Base-by-base conservation (phyloP, 2,329 filamentous ascomycete genomes). In the Talaromyces sp. region DNA sequence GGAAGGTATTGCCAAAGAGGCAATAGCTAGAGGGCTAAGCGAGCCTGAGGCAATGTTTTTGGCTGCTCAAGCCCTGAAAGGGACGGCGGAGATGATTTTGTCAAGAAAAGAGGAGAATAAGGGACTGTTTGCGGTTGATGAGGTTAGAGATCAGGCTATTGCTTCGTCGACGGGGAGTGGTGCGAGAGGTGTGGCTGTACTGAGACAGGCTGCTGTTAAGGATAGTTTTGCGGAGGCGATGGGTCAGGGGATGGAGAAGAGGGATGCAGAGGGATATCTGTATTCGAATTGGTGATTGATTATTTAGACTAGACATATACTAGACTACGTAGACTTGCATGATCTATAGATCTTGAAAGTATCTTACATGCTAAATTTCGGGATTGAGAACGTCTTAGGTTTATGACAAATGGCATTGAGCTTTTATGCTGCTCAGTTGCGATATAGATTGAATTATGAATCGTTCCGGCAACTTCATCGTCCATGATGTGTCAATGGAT, bases 51-150 rank as follows among this genome's bases (percentile, higher is more conserved):
- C 64, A 43, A 45, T 66, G 36, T 31, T 63, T 22, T 40, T 66
- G n/a, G 53, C 64, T 27, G 64, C 64, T n/a, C 64, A 66, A 31
- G 64, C 64, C 4, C 58, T 66, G 13, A 66, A 66, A n/a, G 64
- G 64, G 3, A 47, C 58, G 22, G 64, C 64, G 17, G 64, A 66
- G 25, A 31, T 66, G 53, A 43, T 66, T 7, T 13, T 66, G 2
- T 66, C 64, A 5, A 63, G 51, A 10, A 66, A 54, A 27, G 64
- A 58, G 7, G 64, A 63, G 34, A 66, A 63, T 34, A 66, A 66
- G 43, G 64, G 64, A 3, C 22, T 66, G 10, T 66, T 66, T 47
- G 64, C 45, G 17, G 54, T 63, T 36, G 64, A 66, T 36, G 51
- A 63, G 25, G 54, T 66, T n/a, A 58, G 47, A 47, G 64, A 66